Base-by-base conservation (phyloP, 129 eudicot species). In the Tagetes patula region DNA sequence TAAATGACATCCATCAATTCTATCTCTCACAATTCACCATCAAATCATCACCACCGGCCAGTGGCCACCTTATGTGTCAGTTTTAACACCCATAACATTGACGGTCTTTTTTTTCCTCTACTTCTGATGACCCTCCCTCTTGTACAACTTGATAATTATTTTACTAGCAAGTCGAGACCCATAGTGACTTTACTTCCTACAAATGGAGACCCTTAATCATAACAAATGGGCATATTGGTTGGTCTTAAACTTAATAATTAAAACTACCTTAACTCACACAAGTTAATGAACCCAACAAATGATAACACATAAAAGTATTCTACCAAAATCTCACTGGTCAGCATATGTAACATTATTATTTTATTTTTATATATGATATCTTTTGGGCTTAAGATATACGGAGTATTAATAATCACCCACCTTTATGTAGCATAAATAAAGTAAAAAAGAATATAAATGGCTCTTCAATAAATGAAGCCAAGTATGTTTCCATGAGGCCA, bases 391-490 rank as follows among this genome's bases (percentile, higher is more conserved):
- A 20, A 20, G 27, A 20, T 20, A 20, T 20, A 20, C 27, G 27
- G 27, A 61, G 5, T 61, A 61, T 11, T 61, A 12, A 61, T 11
- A 11, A 61, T 37, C 67, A 36, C 42, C 38, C 67, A 61, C 45
- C 45, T 61, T 61, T 61, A 61, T 58, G 59, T 5, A 46, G 33
- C 60, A 61, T 14, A 45, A 41, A 59, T 32, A 60, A 33, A 45
- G 42, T 8, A 36, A 73, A 46, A 48, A 6, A 48, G 37, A 74
- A 10, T 71, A 14, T 43, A 39, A 36, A 20, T 46, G 61, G 80
- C 69, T 76, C 80, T 46, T 46, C 69, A 76, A 68, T 76, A 54
- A 76, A 76, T 68, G 80, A 76, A 58, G 80, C 62, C 62, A 68
- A 68, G 75, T 68, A 68, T 66, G 47, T 68, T 1, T 68, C 70